Base-by-base conservation (phyloP, 768 basidiomycete genomes). In the Lactarius trivialis region DNA sequence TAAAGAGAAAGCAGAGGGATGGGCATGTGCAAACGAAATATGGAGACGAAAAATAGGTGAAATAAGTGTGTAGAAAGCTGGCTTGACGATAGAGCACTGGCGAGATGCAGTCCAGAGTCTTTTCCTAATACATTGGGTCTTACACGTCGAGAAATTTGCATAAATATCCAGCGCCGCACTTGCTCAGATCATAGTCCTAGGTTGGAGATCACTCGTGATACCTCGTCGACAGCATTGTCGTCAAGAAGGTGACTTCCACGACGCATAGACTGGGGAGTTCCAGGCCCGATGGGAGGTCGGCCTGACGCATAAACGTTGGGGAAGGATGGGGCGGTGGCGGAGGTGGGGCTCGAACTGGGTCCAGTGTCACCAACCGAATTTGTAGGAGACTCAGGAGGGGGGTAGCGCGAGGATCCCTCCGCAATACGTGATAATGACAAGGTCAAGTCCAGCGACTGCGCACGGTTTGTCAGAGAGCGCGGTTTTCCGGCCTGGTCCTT, bases 391-490 rank as follows among this genome's bases (percentile, higher is more conserved):
- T 91, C 89, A 1, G 89, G 89, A 41, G 82, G 85, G 28, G 82
- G 81, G 50, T 85, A 75, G 56, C 81, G 78, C 58, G 84, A 78
- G 30, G 78, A 74, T 21, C 84, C 80, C 69, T 91, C 91, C 5
- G 85, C 84, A 67, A 92, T 91, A 58, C 85, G 85, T n/a, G 85
- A 86, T 33, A 93, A 80, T 7, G 92, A 93, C 67, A 85, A 85
- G 0, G 89, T 92, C 66, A 96, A 76, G 71, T 96, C 93, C 52
- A 96, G 85, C 5, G 89, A 91, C 71, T 95, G 93, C 0, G 93
- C 93, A 19, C 93, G 88, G 68, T 91, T 91, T 64, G 86, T 86
- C 65, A 93, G 76, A 4, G 90, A 88, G 53, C 91, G 86, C 5
- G 90, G 89, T 74, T 91, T 91, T 36, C 79, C 77, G 64, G 76